These are phyloP conservation scores for Scalesia atractyloides DNA, from an alignment of 129 eudicot species.

Conservation along the genomic window DNA sequence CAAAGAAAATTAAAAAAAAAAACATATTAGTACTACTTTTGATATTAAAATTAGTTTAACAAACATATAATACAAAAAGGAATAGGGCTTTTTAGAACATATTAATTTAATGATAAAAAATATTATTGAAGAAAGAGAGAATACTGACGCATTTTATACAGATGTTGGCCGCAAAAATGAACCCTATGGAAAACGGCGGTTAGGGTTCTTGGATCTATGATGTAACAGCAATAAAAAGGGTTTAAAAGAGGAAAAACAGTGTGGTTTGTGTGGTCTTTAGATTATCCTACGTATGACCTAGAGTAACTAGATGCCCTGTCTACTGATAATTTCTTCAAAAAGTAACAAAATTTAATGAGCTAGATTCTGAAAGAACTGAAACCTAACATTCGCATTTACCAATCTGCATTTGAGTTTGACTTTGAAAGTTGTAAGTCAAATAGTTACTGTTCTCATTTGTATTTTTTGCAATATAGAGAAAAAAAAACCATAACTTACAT, in stretches of 20 bases:
- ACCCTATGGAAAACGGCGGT: slow-evolving; percentile 43
- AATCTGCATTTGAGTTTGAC: slow-evolving; percentile 10
- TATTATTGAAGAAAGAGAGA: slow-evolving; percentile 4
- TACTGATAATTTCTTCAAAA: slow-evolving; percentile 26
- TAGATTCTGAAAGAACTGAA: not conserved
- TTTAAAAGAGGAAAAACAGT: slow-evolving; percentile 2
- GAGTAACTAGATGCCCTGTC: slow-evolving; percentile 31
- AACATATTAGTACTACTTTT: slow-evolving; percentile 1
- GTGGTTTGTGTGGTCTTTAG: slow-evolving; percentile 22
- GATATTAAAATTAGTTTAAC: slow-evolving; percentile 29
- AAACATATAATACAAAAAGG: not conserved
- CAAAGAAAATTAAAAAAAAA: slow-evolving; percentile 14
- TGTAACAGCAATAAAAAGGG: slow-evolving; percentile 36
- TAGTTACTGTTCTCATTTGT: slow-evolving; percentile 5
- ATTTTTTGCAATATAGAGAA: not conserved
- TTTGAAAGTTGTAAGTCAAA: slow-evolving; percentile 11
- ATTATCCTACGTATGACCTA: slow-evolving; percentile 45
- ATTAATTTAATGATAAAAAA: not conserved
- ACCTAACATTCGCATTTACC: slow-evolving; percentile 20
- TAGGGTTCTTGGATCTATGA: slow-evolving; percentile 43
- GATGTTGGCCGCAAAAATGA: slow-evolving; percentile 44
- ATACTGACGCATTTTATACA: slow-evolving; percentile 36
- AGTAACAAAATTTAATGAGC: slow-evolving; percentile 1
- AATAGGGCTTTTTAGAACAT: not conserved
- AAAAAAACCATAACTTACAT: not conserved